These are phyloP conservation scores for Nigrospora oryzae DNA, from an alignment of 2,329 filamentous ascomycete genomes.

Conservation along the genomic window DNA sequence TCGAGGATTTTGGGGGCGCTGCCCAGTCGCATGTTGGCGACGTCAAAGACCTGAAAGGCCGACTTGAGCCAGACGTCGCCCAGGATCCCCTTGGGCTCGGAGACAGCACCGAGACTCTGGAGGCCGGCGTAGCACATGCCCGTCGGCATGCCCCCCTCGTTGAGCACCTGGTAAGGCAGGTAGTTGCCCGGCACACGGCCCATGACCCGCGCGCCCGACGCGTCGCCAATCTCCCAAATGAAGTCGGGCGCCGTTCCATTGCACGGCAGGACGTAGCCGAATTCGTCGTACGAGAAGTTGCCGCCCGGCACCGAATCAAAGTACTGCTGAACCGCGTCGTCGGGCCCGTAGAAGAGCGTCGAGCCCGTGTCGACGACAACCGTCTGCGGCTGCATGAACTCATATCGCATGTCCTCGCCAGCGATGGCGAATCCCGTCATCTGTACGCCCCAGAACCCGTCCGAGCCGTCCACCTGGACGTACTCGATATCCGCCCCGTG, in stretches of 20 bases:
- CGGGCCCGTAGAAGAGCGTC: constrained; percentile 53
- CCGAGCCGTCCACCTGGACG: constrained; percentile 38
- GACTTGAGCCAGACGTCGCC: constrained; percentile 76
- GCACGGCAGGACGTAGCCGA: constrained; percentile 52
- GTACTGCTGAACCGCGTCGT: constrained; percentile 48
- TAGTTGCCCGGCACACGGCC: constrained; percentile 45
- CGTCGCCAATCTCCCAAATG: constrained; percentile 41
- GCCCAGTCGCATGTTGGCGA: constrained; percentile 33
- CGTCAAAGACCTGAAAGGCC: constrained; percentile 66
- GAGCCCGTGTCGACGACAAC: constrained; percentile 64
- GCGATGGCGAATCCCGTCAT: constrained; percentile 25
- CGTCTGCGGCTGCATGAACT: constrained; percentile 27
- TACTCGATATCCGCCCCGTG: constrained; percentile 34
- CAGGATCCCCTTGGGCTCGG: constrained; percentile 55
- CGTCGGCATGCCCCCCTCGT: constrained; percentile 15
- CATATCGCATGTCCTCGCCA: constrained; percentile 22
- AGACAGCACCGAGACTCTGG: constrained; percentile 42
- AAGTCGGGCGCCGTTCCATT: constrained; percentile 46
- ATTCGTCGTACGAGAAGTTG: constrained; percentile 33
- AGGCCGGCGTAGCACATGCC: constrained; percentile 65
- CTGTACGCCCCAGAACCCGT: constrained; percentile 34
- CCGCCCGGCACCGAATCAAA: constrained; percentile 47
- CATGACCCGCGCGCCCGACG: constrained; percentile 30
- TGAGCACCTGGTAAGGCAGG: constrained; percentile 44
- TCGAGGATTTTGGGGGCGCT: constrained; percentile 31